Conservation (phyloP, 2,329 filamentous ascomycete genomes). For the Dothideomycetes sp. region DNA sequence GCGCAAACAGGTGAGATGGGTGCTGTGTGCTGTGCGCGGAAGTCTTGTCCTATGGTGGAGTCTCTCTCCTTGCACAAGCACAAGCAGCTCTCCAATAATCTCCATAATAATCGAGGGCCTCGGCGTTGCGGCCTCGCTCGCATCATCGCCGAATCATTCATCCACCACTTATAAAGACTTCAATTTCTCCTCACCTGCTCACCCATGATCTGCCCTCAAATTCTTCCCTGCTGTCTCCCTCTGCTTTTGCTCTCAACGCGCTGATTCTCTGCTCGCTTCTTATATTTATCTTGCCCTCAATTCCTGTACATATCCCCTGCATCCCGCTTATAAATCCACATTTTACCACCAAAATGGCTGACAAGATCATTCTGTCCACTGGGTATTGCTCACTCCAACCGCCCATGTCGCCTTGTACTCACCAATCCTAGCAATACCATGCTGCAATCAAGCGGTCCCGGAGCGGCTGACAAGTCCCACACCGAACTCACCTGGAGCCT, state of each 20-base stretch:
- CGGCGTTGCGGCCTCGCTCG: slow-evolving; percentile 2
- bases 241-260: neutral
- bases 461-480: slow-evolving; percentile 66
- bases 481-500: slow-evolving; percentile 85
- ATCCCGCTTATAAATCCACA: slow-evolving; percentile 11
- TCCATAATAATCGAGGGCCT: too few species aligned
- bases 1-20: slow-evolving; percentile 4
- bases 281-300: too few species aligned
- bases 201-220: neutral
- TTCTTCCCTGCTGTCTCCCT: neutral
- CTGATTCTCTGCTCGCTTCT: too few species aligned
- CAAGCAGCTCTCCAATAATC: neutral
- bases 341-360: slow-evolving; percentile 38
- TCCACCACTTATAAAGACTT: too few species aligned
- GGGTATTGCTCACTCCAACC: slow-evolving; percentile 49
- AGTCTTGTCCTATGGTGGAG: neutral
- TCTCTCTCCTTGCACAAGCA: neutral
- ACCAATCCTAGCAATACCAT: slow-evolving; percentile 62
- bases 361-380: slow-evolving; percentile 77
- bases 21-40: neutral
- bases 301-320: too few species aligned
- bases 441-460: slow-evolving; percentile 58
- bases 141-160: slow-evolving; percentile 6
- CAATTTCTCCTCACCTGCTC: slow-evolving; percentile 2
- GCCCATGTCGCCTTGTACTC: slow-evolving; percentile 16